Conservation (phyloP, 176 grass and related monocot genomes). For the Hyparrhenia diplandra region DNA sequence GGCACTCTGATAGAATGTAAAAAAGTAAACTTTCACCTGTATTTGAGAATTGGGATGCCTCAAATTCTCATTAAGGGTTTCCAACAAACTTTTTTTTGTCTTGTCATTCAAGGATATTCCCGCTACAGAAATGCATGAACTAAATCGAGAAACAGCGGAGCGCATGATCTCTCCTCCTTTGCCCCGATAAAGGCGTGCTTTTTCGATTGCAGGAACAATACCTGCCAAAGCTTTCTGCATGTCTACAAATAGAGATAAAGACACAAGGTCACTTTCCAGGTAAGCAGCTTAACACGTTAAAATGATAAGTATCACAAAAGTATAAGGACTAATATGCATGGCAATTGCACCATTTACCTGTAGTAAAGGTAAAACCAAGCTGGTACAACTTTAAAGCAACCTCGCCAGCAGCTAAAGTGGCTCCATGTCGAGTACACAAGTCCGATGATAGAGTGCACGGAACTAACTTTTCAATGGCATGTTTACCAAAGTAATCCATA, state of each 20-base stretch:
- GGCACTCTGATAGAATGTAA: background rate
- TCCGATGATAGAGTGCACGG: slow-evolving; percentile 83
- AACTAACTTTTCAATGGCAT: slow-evolving; percentile 78
- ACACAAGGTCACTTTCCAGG: slow-evolving; percentile 7
- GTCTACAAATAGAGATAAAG: slow-evolving; percentile 42
- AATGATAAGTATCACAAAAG: slow-evolving; percentile 17
- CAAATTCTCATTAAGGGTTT: slow-evolving; percentile 96
- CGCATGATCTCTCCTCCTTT: slow-evolving; percentile 99
- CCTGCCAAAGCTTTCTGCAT: slow-evolving; percentile 76
- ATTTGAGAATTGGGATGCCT: slow-evolving; percentile 95
- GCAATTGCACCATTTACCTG: slow-evolving; percentile 39
- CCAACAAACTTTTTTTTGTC: slow-evolving; percentile 73
- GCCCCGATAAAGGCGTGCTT: slow-evolving; percentile 89
- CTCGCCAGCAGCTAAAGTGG: slow-evolving; percentile 83
- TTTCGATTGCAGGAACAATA: slow-evolving; percentile 89
- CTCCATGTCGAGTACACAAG: slow-evolving; percentile 93
- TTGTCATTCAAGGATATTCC: slow-evolving; percentile 81
- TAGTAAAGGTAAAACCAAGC: slow-evolving; percentile 61
- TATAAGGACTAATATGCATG: background rate
- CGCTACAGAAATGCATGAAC: slow-evolving; percentile 81
- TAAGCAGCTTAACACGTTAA: background rate
- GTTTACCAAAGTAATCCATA: slow-evolving; percentile 58
- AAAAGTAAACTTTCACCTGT: slow-evolving; percentile 52
- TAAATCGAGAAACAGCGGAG: slow-evolving; percentile 81
- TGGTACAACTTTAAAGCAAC: slow-evolving; percentile 66